phyloP scores from a whole-genome alignment of 192 early-diverging fungal species.

The Backusella circina region DNA sequence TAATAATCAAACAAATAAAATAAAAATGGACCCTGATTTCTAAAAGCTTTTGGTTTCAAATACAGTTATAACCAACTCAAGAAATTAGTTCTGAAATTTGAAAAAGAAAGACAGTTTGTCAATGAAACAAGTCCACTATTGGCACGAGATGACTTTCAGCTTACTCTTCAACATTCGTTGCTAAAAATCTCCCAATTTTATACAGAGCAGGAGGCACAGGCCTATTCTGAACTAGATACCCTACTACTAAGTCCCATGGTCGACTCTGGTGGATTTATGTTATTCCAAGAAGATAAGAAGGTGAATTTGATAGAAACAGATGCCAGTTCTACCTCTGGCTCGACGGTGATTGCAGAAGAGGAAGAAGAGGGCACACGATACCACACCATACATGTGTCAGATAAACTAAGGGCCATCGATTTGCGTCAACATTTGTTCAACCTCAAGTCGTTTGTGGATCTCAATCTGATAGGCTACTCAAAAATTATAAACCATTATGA shows the following conservation, averaged over 20 bases:
- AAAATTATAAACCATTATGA: constrained; percentile 98
- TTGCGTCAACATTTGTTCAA: constrained; percentile 81
- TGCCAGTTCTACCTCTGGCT: not conserved
- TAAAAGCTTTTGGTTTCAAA: not conserved
- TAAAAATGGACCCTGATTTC: not conserved
- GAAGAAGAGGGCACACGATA: not conserved
- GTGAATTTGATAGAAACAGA: not conserved
- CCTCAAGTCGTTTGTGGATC: constrained; percentile 80
- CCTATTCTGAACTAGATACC: constrained; percentile 61
- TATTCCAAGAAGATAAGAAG: not conserved
- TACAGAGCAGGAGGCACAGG: constrained; percentile 71
- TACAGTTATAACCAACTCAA: constrained; percentile 72
- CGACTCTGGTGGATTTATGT: not conserved
- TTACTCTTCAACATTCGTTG: constrained; percentile 77
- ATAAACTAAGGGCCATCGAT: constrained; percentile 43
- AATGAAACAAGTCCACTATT: constrained; percentile 46
- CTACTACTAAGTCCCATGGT: not conserved
- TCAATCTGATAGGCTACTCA: constrained; percentile 89
- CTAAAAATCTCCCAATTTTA: constrained; percentile 83
- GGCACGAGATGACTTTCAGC: constrained; percentile 24
- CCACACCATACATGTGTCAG: not conserved
- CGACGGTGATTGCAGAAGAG: not conserved
- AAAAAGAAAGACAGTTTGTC: constrained; percentile 45
- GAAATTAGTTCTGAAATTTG: constrained; percentile 71
- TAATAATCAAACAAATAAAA: not conserved